Percentiles rank a stretch among this genome's conserved stretches.
Conservation (phyloP, 331 rosid genomes). For the Malus hybrid region DNA sequence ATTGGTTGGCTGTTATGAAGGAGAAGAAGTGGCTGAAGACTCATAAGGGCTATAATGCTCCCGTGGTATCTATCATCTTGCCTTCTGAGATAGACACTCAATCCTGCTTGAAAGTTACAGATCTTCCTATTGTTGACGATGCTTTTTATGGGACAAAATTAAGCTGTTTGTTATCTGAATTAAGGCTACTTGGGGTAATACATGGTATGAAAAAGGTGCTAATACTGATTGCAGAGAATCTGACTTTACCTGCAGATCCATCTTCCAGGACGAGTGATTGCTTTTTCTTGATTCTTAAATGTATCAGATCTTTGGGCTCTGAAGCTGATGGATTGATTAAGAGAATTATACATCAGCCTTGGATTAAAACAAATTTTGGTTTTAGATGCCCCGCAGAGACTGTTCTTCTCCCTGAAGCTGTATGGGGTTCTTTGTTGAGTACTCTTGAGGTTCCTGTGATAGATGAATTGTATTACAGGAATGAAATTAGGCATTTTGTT, state of each 20-base stretch:
- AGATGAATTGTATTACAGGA: conserved; percentile 8
- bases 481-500: background rate
- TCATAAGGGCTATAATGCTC: conserved; percentile 5
- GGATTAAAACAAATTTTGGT: conserved; percentile 7
- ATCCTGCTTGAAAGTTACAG: background rate
- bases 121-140: conserved; percentile 7
- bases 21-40: conserved; percentile 14
- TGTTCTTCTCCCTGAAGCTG: background rate
- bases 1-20: conserved; percentile 8
- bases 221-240: conserved; percentile 4
- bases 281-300: conserved; percentile 2
- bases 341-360: background rate
- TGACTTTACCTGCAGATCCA: background rate
- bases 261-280: background rate
- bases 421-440: conserved; percentile 1
- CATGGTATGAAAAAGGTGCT: background rate
- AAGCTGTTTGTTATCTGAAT: background rate
- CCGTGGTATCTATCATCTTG: background rate
- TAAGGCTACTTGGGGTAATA: conserved; percentile 11
- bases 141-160: background rate
- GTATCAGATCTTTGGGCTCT: conserved; percentile 1
- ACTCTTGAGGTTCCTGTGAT: conserved; percentile 10
- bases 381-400: conserved; percentile 4
- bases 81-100: background rate
- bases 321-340: background rate